These are phyloP conservation scores for Globisporangium iwayamae DNA, from an alignment of 352 stramenopile genomes.

Conservation along the genomic window DNA sequence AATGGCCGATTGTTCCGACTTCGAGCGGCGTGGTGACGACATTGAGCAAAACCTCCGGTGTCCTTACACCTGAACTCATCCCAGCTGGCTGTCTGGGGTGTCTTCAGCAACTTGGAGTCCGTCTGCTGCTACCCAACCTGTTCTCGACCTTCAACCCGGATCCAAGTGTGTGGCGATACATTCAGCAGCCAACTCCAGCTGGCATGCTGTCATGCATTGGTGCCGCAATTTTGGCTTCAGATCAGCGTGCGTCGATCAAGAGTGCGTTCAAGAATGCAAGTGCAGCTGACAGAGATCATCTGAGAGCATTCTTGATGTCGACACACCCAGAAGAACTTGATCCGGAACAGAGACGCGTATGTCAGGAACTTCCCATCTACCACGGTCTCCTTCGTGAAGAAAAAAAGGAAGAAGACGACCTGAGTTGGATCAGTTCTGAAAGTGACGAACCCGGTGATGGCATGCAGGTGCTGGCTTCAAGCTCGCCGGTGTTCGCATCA, in stretches of 20 bases:
- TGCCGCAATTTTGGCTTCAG: conserved; percentile 9
- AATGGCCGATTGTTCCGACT: conserved; percentile 69
- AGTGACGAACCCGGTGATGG: conserved; percentile 7
- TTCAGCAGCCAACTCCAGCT: conserved; percentile 61
- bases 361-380: conserved; percentile 51
- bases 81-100: conserved; percentile 34
- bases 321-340: conserved; percentile 34
- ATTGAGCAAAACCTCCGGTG: conserved; percentile 38
- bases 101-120: conserved; percentile 46
- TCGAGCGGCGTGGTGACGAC: conserved; percentile 34
- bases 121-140: conserved; percentile 49
- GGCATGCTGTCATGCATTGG: conserved; percentile 50
- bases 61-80: conserved; percentile 55
- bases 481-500: conserved; percentile 27
- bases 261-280: conserved; percentile 20
- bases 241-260: conserved; percentile 13
- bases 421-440: conserved; percentile 22
- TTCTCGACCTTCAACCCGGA: conserved; percentile 52
- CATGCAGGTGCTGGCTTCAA: conserved; percentile 7
- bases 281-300: conserved; percentile 30
- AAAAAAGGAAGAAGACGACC: conserved; percentile 15
- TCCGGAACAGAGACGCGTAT: conserved; percentile 26
- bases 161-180: conserved; percentile 63
- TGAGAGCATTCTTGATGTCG: conserved; percentile 45
- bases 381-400: conserved; percentile 25